Percentiles rank a stretch among this genome's conserved stretches.
phyloP scores from a whole-genome alignment of 2,329 filamentous ascomycete genomes.

The Anthostomella pinea region DNA sequence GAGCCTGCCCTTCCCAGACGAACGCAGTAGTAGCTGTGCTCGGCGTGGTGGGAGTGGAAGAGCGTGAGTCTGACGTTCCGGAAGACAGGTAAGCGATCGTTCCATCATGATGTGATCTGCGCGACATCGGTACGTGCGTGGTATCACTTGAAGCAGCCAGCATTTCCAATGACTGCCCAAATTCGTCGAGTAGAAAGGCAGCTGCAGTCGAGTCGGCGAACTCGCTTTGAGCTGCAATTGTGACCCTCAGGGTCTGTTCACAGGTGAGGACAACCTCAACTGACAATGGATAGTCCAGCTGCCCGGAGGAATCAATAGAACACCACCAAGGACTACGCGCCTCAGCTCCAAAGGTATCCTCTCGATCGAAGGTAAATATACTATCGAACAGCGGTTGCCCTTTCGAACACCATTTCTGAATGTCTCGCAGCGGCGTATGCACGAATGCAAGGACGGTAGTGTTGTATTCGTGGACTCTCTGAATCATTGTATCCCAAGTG shows the following conservation, averaged over 20 bases:
- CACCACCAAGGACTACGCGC: constrained; percentile 49
- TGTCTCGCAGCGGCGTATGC: constrained; percentile 72
- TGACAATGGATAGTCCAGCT: constrained; percentile 72
- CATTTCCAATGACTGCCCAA: constrained; percentile 32
- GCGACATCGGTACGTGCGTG: neutral
- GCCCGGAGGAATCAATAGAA: constrained; percentile 43
- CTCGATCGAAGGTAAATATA: constrained; percentile 76
- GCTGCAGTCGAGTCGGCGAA: constrained; percentile 34
- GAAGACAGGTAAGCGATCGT: neutral
- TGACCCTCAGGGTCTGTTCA: constrained; percentile 49
- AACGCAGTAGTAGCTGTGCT: constrained; percentile 37
- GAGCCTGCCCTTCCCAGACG: constrained; percentile 56
- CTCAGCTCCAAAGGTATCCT: constrained; percentile 29
- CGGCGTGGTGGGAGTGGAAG: neutral
- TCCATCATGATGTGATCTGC: neutral
- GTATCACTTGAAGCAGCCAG: constrained; percentile 19
- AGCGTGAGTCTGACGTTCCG: neutral
- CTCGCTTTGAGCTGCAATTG: constrained; percentile 55
- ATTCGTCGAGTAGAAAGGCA: constrained; percentile 36
- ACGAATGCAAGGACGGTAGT: constrained; percentile 67
- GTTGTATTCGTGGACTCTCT: constrained; percentile 68
- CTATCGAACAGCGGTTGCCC: constrained; percentile 69
- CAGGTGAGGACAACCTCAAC: constrained; percentile 64
- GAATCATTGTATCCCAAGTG: constrained; percentile 60
- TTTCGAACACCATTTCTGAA: constrained; percentile 73